phyloP scores from a whole-genome alignment of 179 eudicot species.

The Nepenthes alata region DNA sequence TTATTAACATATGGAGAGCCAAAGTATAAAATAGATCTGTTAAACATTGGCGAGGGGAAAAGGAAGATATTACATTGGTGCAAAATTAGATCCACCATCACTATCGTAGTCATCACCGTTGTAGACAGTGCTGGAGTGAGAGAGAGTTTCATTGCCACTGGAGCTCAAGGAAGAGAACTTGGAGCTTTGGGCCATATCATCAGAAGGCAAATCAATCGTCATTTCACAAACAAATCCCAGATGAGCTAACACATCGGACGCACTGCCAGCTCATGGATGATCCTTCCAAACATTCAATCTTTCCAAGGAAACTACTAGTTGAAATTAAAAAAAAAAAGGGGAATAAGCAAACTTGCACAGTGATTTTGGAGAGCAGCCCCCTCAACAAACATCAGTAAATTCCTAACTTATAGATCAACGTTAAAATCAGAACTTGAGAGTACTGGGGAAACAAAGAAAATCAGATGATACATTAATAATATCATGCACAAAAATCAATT shows the following conservation, averaged over 20 bases:
- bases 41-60: too few relatives aligned
- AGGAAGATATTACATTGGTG: constrained; percentile 61
- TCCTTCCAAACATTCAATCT: constrained; percentile 1
- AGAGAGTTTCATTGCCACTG: constrained; percentile 65
- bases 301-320: not conserved
- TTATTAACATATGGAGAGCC: too few relatives aligned
- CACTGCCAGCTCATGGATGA: constrained; percentile 7
- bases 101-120: constrained; percentile 90
- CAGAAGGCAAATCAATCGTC: constrained; percentile 38
- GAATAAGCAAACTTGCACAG: too few relatives aligned
- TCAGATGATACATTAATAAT: not conserved
- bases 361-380: too few relatives aligned
- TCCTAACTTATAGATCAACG: not conserved
- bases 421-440: not conserved
- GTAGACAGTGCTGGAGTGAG: constrained; percentile 44
- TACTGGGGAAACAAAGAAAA: not conserved
- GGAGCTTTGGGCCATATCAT: constrained; percentile 56
- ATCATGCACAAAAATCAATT: not conserved
- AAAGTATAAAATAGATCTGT: too few relatives aligned
- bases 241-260: constrained; percentile 4
- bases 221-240: constrained; percentile 22
- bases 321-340: not conserved
- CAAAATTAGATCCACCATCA: constrained; percentile 83
- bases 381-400: not conserved
- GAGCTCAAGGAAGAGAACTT: constrained; percentile 51